Evolutionary conservation across 2,329 filamentous ascomycete genomes (phyloP).

Genomic region (Epichloe elymi): DNA sequence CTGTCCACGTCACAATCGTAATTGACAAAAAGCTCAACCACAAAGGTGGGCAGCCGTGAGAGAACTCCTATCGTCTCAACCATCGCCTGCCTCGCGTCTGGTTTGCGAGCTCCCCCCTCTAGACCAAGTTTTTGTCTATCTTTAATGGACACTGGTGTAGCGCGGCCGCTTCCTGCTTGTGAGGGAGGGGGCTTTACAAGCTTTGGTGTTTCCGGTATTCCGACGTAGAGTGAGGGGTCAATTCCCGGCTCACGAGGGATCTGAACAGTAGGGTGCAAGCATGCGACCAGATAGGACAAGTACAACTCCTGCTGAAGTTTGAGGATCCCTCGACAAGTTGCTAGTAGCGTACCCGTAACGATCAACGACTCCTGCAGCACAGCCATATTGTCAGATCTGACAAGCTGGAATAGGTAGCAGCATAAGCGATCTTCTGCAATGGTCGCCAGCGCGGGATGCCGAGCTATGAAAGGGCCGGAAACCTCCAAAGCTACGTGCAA

Average conservation of each 20-base stretch:
- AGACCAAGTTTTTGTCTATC: constrained; percentile 86
- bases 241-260: constrained; percentile 86
- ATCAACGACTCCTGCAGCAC: constrained; percentile 86
- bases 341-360: constrained; percentile 79
- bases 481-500: constrained; percentile 96
- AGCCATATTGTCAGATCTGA: constrained; percentile 90
- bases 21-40: constrained; percentile 92
- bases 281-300: constrained; percentile 85
- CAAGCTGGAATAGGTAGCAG: constrained; percentile 88
- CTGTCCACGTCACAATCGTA: constrained; percentile 94
- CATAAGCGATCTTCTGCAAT: constrained; percentile 90
- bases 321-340: constrained; percentile 78
- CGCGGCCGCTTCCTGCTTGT: constrained; percentile 63
- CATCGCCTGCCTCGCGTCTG: constrained; percentile 95
- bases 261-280: constrained; percentile 83
- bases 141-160: constrained; percentile 81
- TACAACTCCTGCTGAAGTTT: constrained; percentile 97
- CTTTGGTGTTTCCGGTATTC: constrained; percentile 83
- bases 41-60: constrained; percentile 83
- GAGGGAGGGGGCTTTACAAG: constrained; percentile 68
- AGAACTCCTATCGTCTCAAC: constrained; percentile 90
- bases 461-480: constrained; percentile 85
- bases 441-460: constrained; percentile 74
- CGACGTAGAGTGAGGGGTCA: constrained; percentile 80
- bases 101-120: constrained; percentile 83